Percentiles rank a stretch among this genome's conserved stretches.
Evolutionary conservation across 2,329 filamentous ascomycete species (phyloP).

Genomic region (Didymellaceae sp.): DNA sequence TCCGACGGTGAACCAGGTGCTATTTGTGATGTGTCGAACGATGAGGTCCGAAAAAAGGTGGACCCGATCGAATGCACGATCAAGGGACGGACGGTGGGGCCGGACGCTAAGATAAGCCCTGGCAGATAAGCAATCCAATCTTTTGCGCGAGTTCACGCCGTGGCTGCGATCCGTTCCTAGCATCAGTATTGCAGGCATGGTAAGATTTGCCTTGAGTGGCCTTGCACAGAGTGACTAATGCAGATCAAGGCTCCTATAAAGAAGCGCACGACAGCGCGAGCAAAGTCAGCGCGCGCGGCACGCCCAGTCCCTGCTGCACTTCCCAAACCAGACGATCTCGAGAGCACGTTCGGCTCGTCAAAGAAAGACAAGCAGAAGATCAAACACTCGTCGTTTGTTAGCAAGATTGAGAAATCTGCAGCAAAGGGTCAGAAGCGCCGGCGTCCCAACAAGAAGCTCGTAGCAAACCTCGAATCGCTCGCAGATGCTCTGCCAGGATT

Average conservation of each 20-base stretch:
- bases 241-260: constrained; percentile 42
- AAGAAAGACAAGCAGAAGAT: constrained; percentile 86
- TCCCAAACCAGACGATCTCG: constrained; percentile 47
- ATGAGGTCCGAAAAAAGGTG: too few relatives aligned
- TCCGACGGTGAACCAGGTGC: too few relatives aligned
- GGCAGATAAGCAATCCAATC: constrained; percentile 12
- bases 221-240: not conserved
- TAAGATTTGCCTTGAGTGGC: not conserved
- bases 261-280: constrained; percentile 46
- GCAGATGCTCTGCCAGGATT: constrained; percentile 79
- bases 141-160: not conserved
- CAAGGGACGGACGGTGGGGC: not conserved
- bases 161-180: not conserved
- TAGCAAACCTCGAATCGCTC: constrained; percentile 75
- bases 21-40: too few relatives aligned
- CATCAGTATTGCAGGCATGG: constrained; percentile 1
- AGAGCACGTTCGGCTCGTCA: constrained; percentile 65
- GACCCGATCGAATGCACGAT: not conserved
- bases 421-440: constrained; percentile 67
- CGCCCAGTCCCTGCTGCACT: constrained; percentile 30
- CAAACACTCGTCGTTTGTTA: constrained; percentile 80
- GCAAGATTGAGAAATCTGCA: constrained; percentile 71
- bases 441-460: constrained; percentile 77
- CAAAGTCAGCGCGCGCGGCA: constrained; percentile 38
- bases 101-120: constrained; percentile 10